Evolutionary conservation across 1,284 basidiomycete species (phyloP), one percentile per base, ranked within the genome.

Genomic region (Megacollybia platyphylla): DNA sequence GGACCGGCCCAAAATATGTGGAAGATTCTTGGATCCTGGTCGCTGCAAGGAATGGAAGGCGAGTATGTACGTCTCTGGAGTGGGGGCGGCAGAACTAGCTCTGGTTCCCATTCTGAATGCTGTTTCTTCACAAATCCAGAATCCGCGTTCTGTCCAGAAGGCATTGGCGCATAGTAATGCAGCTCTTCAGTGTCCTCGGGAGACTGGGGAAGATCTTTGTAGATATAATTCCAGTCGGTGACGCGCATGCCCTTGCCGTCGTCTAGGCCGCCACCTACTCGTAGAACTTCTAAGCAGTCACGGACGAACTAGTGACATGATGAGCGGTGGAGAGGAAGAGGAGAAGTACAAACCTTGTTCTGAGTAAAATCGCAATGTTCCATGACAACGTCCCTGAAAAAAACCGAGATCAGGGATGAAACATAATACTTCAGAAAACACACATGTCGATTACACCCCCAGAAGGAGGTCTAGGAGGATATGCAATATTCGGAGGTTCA

Each of bases 1-100:
- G 80, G 73, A 0, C 83, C 83, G 2, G 82, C 81, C 83, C 83
- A 87, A 61, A 85, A 87, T 73, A 87, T 86, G 61, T 87, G 84
- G 63, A 79, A 87, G 7, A 85, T 61, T 26, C 78, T 67, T 2
- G 81, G 82, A 53, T 84, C 75, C 27, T 78, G 71, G 2, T 73
- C 67, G 51, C 86, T 82, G 62, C 84, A 88, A 1, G 75, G 3
- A 79, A 75, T 44, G 37, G 45, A 40, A 46, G 48, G 28, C 3
- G 31, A 17, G 2, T n/a, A 18, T 13, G 18, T 11, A 15, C 20
- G 11, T 24, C 20, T 24, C 26, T 57, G 52, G 20, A 62, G 51
- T 6, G 56, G 40, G 0, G 67, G 60, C 7, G 69, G 58, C 8
- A 48, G 41, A 18, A 68, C 43, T 13, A 57, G 52, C 7, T 56